A percentile compares a stretch with the other conserved stretches of the same genome.
phyloP scores from a whole-genome alignment of 106 monocot species.

The Amphibolis antarctica region DNA sequence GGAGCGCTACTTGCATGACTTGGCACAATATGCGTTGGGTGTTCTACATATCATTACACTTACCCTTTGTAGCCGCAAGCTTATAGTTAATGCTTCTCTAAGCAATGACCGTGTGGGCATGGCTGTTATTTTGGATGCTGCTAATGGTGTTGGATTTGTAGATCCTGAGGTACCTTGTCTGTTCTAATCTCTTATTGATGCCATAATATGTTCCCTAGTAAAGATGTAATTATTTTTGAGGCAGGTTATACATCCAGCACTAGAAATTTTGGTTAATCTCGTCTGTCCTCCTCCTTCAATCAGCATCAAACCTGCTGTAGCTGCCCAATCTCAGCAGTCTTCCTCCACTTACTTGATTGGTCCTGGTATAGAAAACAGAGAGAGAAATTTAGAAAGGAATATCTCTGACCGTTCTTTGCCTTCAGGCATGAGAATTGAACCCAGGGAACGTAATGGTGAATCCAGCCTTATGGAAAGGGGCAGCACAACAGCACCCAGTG shows the following conservation, averaged over 20 bases:
- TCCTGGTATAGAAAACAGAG: constrained; percentile 34
- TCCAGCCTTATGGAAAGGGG: constrained; percentile 20
- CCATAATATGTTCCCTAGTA: neutral
- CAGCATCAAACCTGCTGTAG: constrained; percentile 57
- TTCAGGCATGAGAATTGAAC: constrained; percentile 28
- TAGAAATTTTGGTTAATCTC: constrained; percentile 82
- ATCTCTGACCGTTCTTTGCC: constrained; percentile 25
- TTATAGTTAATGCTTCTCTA: constrained; percentile 65
- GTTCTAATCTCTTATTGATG: neutral
- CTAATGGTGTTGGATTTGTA: constrained; percentile 56
- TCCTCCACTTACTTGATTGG: constrained; percentile 22
- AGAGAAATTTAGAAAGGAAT: constrained; percentile 41
- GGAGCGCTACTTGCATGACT: constrained; percentile 89
- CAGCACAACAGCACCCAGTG: constrained; percentile 7
- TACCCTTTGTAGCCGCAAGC: constrained; percentile 61
- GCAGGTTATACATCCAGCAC: constrained; percentile 78
- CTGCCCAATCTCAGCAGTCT: constrained; percentile 42
- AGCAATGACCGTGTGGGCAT: constrained; percentile 92
- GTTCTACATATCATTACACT: constrained; percentile 90
- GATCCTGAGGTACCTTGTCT: constrained; percentile 61
- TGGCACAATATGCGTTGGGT: constrained; percentile 88
- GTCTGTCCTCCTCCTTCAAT: constrained; percentile 96
- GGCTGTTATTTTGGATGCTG: constrained; percentile 84
- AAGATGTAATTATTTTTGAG: neutral
- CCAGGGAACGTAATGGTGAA: constrained; percentile 41